phyloP scores from a whole-genome alignment of 129 eudicot genomes.

The Saussurea involucrata region DNA sequence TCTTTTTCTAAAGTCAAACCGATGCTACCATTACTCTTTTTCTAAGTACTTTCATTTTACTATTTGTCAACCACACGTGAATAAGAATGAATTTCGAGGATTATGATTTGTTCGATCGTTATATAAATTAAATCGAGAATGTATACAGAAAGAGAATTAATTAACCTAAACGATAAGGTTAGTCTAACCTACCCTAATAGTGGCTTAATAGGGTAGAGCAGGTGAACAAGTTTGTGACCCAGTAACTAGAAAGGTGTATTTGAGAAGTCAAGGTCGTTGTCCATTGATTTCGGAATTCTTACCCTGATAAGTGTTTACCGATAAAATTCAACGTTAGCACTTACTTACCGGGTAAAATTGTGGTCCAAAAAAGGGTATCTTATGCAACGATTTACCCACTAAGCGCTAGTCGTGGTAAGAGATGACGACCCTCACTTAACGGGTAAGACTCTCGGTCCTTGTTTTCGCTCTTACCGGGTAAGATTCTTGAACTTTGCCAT shows the following conservation, averaged over 20 bases:
- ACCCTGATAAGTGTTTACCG: too few species aligned
- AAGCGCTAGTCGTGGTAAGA: too few species aligned
- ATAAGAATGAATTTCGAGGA: not conserved
- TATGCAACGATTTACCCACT: too few species aligned
- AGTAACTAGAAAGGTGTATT: not conserved
- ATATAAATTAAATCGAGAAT: not conserved
- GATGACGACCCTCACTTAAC: too few species aligned
- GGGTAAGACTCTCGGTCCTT: too few species aligned
- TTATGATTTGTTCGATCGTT: not conserved
- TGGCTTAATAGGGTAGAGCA: not conserved
- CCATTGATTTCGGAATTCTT: not conserved
- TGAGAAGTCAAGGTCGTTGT: not conserved
- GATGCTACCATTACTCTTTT: not conserved
- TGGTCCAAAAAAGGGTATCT: too few species aligned
- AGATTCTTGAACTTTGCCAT: too few species aligned
- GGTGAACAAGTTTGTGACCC: not conserved
- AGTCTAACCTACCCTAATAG: not conserved
- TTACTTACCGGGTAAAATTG: too few species aligned
- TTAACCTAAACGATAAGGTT: not conserved
- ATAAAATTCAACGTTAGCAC: too few species aligned
- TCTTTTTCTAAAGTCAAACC: conserved; percentile 16
- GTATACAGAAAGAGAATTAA: not conserved
- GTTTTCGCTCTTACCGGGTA: too few species aligned
- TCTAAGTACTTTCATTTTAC: not conserved
- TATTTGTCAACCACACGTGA: not conserved